A percentile compares a stretch with the other conserved stretches of the same genome.
phyloP scores from a whole-genome alignment of 2,329 filamentous ascomycete genomes.

The Colletotrichum somersetense region DNA sequence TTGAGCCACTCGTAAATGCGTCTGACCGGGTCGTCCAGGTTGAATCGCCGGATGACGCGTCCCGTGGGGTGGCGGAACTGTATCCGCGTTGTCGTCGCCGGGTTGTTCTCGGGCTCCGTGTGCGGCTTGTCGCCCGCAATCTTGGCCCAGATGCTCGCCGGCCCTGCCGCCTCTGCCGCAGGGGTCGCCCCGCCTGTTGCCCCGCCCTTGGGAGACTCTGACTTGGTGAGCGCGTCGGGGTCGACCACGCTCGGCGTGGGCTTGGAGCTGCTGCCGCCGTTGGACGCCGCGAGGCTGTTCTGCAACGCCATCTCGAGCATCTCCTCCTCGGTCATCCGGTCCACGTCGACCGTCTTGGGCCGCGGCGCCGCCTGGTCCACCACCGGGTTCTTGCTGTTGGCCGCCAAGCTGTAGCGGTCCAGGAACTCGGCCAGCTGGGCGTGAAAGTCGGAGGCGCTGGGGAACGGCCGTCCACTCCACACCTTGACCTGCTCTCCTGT shows the following conservation, averaged over 20 bases:
- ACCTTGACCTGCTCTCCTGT: constrained; percentile 98
- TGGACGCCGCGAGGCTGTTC: constrained; percentile 79
- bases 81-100: constrained; percentile 83
- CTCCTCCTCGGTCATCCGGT: constrained; percentile 95
- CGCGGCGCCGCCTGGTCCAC: constrained; percentile 80
- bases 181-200: constrained; percentile 25
- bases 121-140: constrained; percentile 83
- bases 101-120: constrained; percentile 79
- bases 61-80: constrained; percentile 91
- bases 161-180: constrained; percentile 44
- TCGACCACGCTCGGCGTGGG: constrained; percentile 74
- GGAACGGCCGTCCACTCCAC: constrained; percentile 88
- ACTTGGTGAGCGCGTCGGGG: constrained; percentile 88
- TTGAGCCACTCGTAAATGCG: constrained; percentile 98
- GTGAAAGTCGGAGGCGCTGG: constrained; percentile 83
- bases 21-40: constrained; percentile 79
- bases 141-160: constrained; percentile 67
- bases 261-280: constrained; percentile 49
- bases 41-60: constrained; percentile 89
- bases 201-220: constrained; percentile 59
- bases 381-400: constrained; percentile 92
- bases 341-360: constrained; percentile 78
- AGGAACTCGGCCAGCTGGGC: constrained; percentile 95
- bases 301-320: constrained; percentile 95
- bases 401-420: constrained; percentile 93